Base-by-base conservation (phyloP, 768 basidiomycete species). In the Phaffia tasmanica region DNA sequence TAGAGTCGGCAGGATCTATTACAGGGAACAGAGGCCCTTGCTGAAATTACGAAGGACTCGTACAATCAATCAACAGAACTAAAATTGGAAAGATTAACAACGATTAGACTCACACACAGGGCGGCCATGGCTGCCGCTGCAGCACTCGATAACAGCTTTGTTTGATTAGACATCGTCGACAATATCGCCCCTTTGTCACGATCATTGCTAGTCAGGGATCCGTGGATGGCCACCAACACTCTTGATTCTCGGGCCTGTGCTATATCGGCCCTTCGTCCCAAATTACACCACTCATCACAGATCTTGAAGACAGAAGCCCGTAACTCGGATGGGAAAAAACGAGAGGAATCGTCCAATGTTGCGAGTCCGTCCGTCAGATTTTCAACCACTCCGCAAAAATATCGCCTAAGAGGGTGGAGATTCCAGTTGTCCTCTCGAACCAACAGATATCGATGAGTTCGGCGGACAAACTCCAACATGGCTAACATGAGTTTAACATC, bases 201-300 rank as follows among this genome's bases (percentile, higher is more conserved):
- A 11, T 82, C 80, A 23, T 83, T 83, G n/a, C 80, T 42, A 42
- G 79, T 49, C 81, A 80, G 0, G 81, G 81, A 14, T 81, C 80
- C 2, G 80, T 79, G 3, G 82, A 42, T 83, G 19, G 84, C 81
- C 70, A 82, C 83, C 72, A 88, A 84, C 83, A 91, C 90, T 64
- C 81, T 72, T 29, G 83, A 80, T 53, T 86, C 77, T 57, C 87
- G 81, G 63, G 85, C 86, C 74, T 84, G 86, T 49, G 83, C 81
- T n/a, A 79, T 76, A 69, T 90, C 88, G 0, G 83, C 81, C 71
- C 88, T 84, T 35, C 84, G 81, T 6, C 89, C 91, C 56, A 87
- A 79, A 72, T 89, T 85, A 75, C 91, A 94, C 92, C 92, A 95
- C 72, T 92, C 89, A 75, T 93, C 89, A 71, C 89, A 92, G 49